Base-by-base conservation (phyloP, 148 eudicot species). In the Selenicereus undatus region DNA sequence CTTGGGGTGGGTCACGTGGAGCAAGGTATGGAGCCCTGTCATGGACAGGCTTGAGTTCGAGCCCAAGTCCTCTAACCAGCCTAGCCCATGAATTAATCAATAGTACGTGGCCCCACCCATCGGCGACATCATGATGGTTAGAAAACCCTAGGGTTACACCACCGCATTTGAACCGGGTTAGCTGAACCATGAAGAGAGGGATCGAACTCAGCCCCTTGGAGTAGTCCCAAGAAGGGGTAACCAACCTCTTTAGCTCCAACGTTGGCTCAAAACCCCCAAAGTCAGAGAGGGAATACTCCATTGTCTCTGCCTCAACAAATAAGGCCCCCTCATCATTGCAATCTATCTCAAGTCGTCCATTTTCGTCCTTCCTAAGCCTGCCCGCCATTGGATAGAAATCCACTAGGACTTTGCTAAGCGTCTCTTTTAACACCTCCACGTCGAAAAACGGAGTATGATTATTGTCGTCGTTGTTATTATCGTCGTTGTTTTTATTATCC, bases 81-180 rank as follows among this genome's bases (percentile, higher is more conserved):
- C 60, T 84, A 0, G 86, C 73, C 89, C 88, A 85, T 56, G 81
- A 78, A 26, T 72, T 79, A 24, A 83, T 11, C 10, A 87, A 85
- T 32, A 45, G 50, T 45, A 45, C 50, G 50, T 45, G 11, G 11
- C 81, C 62, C n/a, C 56, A 8, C 16, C 87, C 87, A 78, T 85
- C 86, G 0, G 69, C 81, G 2, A 66, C 76, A 30, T 83, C 84
- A 71, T 87, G 89, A 24, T 85, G 75, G 45, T 56, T 21, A 8
- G 74, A 81, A 0, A 87, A 32, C 0, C 89, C 87, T 14, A 85
- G 81, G 11, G 84, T 77, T 0, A 85, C 83, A 12, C 87, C 84
- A 1, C 89, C 89, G 29, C 89, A 87, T 7, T 66, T 76, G 58
- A 87, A 87, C 10, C 83, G 83, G 17, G 89, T 87, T 10, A 87